A percentile compares a stretch with the other conserved stretches of the same genome.
Evolutionary conservation across 208 protist species (phyloP).

Genomic region (Lotmaria passim): DNA sequence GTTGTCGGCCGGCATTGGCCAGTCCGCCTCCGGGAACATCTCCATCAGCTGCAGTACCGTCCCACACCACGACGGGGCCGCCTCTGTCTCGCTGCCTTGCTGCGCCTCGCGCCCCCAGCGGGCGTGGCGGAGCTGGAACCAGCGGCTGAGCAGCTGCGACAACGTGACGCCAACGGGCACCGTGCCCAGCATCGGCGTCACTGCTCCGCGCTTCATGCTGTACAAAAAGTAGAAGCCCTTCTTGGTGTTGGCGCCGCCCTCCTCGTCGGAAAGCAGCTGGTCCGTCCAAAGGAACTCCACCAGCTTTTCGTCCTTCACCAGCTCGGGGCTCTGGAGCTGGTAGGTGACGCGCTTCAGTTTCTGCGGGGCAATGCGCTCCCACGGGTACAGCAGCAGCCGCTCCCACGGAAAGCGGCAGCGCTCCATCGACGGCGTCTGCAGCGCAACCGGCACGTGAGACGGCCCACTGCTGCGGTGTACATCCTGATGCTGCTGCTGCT

Average conservation of each 20-base stretch:
- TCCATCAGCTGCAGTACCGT: conserved; percentile 66
- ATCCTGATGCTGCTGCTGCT: neutral
- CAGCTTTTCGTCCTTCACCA: conserved; percentile 45
- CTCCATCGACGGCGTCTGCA: conserved; percentile 45
- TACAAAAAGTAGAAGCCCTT: conserved; percentile 91
- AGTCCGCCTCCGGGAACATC: conserved; percentile 43
- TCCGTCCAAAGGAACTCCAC: conserved; percentile 73
- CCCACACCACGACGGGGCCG: conserved; percentile 54
- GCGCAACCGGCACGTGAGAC: conserved; percentile 16
- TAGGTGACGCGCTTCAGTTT: conserved; percentile 60
- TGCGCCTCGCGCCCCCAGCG: conserved; percentile 69
- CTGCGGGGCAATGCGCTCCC: conserved; percentile 56
- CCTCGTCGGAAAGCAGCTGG: conserved; percentile 73
- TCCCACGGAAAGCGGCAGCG: conserved; percentile 73
- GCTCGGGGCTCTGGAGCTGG: conserved; percentile 31
- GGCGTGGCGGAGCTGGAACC: conserved; percentile 79
- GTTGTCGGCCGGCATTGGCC: conserved; percentile 46
- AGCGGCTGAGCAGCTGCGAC: conserved; percentile 56
- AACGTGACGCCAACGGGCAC: conserved; percentile 45
- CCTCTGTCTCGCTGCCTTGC: conserved; percentile 43
- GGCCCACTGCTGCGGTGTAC: neutral
- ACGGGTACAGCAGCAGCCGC: conserved; percentile 54
- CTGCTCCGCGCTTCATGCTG: conserved; percentile 41
- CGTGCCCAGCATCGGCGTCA: conserved; percentile 33
- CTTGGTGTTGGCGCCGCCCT: conserved; percentile 71